Percentiles rank a stretch among this genome's conserved stretches.
phyloP scores from a whole-genome alignment of 805 yeast species.

The Ogataea neopini region DNA sequence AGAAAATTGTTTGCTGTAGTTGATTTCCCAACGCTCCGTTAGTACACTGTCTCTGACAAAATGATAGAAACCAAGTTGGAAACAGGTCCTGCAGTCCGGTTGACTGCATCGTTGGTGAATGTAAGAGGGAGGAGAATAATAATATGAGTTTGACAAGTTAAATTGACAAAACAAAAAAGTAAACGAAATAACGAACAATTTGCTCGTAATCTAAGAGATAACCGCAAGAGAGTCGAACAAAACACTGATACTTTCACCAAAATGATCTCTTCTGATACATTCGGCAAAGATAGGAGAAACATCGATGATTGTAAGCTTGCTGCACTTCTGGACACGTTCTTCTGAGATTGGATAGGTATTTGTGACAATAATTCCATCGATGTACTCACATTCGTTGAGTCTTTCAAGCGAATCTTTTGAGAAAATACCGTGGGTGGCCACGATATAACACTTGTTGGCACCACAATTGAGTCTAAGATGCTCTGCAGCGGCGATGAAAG shows the following conservation, averaged over 20 bases:
- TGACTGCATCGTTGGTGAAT: slow-evolving; percentile 53
- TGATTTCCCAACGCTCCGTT: slow-evolving; percentile 61
- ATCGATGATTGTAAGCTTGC: slow-evolving; percentile 84
- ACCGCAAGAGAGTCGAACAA: slow-evolving; percentile 84
- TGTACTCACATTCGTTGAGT: slow-evolving; percentile 73
- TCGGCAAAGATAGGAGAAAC: slow-evolving; percentile 96
- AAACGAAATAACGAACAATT: background rate
- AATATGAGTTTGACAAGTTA: background rate
- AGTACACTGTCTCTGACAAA: slow-evolving; percentile 41
- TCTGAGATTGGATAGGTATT: slow-evolving; percentile 90
- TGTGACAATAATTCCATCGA: slow-evolving; percentile 91
- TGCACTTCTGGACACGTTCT: slow-evolving; percentile 54
- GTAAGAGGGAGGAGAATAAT: background rate
- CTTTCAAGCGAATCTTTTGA: slow-evolving; percentile 82
- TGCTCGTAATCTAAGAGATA: slow-evolving; percentile 32
- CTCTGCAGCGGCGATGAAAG: slow-evolving; percentile 97
- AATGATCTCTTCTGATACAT: slow-evolving; percentile 97
- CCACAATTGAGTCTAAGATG: slow-evolving; percentile 96
- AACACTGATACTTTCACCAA: slow-evolving; percentile 95
- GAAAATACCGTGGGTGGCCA: slow-evolving; percentile 96
- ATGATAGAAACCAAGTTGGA: slow-evolving; percentile 21
- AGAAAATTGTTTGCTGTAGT: background rate
- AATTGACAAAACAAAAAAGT: background rate
- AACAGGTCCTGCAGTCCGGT: slow-evolving; percentile 52
- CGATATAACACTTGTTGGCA: slow-evolving; percentile 83